phyloP scores from a whole-genome alignment of 495 filamentous ascomycete genomes.

The Xylaria grammica region DNA sequence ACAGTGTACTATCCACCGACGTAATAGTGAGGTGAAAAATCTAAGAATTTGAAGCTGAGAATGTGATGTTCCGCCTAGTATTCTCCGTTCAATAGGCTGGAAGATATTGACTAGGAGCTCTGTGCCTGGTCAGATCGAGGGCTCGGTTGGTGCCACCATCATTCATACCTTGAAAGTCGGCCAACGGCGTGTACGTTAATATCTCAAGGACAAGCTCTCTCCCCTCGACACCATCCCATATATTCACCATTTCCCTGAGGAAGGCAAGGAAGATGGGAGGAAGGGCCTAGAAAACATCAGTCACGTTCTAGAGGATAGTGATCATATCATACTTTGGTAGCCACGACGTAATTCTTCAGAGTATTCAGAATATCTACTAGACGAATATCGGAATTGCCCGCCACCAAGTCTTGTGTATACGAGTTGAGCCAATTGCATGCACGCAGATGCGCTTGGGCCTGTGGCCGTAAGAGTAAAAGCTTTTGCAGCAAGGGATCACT shows the following conservation, averaged over 20 bases:
- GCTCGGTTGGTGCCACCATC: constrained; percentile 10
- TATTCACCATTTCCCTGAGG: constrained; percentile 61
- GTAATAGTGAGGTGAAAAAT: constrained; percentile 75
- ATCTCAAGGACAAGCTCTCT: constrained; percentile 67
- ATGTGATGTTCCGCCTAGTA: constrained; percentile 56
- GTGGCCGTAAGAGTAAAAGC: constrained; percentile 67
- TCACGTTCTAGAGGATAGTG: constrained; percentile 16
- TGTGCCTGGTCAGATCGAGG: constrained; percentile 37
- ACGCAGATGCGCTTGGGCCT: constrained; percentile 59
- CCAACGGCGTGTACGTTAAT: constrained; percentile 66
- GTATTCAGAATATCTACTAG: constrained; percentile 62
- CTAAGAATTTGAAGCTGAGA: constrained; percentile 63
- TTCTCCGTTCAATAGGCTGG: constrained; percentile 59
- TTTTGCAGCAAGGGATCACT: constrained; percentile 81
- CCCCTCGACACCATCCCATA: constrained; percentile 72
- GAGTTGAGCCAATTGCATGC: constrained; percentile 70
- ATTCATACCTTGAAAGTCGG: constrained; percentile 59
- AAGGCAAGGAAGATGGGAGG: constrained; percentile 67
- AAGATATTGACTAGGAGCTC: constrained; percentile 59
- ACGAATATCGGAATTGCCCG: constrained; percentile 54
- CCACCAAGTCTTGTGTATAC: constrained; percentile 64
- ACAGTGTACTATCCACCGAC: constrained; percentile 65
- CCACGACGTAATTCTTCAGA: constrained; percentile 63
- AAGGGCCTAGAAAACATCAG: constrained; percentile 55
- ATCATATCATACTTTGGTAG: constrained; percentile 62